Evolutionary conservation across 2,329 filamentous ascomycete species (phyloP).

Genomic region (Arthrobotrys megalospora): DNA sequence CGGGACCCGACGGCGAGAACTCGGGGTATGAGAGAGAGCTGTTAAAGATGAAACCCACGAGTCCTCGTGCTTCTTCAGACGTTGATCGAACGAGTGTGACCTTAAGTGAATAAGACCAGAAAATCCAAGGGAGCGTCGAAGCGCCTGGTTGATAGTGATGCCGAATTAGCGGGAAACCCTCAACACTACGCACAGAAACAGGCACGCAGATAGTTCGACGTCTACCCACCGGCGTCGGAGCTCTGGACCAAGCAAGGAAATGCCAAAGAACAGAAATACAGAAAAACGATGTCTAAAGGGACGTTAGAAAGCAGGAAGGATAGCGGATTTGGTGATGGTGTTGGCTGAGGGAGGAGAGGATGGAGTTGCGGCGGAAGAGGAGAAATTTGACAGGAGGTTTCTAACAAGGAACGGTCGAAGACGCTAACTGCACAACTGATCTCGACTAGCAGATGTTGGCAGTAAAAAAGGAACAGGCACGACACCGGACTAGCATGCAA

Average conservation of each 20-base stretch:
- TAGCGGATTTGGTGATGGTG: conserved; percentile 27
- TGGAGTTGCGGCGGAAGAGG: conserved; percentile 49
- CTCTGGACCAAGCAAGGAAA: conserved; percentile 15
- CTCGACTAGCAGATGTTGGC: conserved; percentile 24
- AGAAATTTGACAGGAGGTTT: conserved; percentile 61
- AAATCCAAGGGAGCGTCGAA: conserved; percentile 35
- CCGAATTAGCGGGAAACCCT: conserved; percentile 52
- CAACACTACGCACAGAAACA: conserved; percentile 17
- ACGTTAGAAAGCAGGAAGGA: conserved; percentile 12
- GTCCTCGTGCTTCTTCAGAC: conserved; percentile 9
- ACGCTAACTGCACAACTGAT: conserved; percentile 36
- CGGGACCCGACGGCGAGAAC: conserved; percentile 22
- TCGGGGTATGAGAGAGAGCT: conserved; percentile 21
- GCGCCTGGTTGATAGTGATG: conserved; percentile 41
- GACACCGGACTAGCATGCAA: conserved; percentile 16
- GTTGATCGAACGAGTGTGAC: conserved; percentile 29
- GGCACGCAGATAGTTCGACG: conserved; percentile 9
- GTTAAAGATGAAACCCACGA: conserved; percentile 12
- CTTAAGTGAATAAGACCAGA: conserved; percentile 53
- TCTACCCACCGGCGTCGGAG: conserved; percentile 46
- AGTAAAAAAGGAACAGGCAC: conserved; percentile 26
- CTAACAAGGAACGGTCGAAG: conserved; percentile 44
- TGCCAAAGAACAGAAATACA: conserved; percentile 17
- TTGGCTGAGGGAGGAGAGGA: conserved; percentile 29
- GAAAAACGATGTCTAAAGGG: conserved; percentile 14